Conservation (phyloP, 148 eudicot genomes). For the Rhododendron molle region DNA sequence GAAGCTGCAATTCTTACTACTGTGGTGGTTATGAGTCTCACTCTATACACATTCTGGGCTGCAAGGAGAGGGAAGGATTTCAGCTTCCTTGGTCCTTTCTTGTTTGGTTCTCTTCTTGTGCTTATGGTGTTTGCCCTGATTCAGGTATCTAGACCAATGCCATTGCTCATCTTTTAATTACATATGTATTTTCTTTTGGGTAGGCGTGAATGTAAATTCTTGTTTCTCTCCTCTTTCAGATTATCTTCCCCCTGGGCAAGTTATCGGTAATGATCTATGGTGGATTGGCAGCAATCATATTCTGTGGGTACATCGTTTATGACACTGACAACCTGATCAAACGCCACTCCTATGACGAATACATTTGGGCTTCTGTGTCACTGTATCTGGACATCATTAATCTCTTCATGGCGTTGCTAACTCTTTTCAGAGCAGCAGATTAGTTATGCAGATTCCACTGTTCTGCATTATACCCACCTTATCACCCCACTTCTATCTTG, state of each 20-base stretch:
- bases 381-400: conserved; percentile 48
- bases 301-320: conserved; percentile 53
- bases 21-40: conserved; percentile 47
- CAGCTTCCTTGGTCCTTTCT: conserved; percentile 58
- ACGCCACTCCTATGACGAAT: conserved; percentile 45
- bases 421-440: conserved; percentile 32
- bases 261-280: conserved; percentile 52
- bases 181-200: too few relatives aligned
- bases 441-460: background rate
- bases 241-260: conserved; percentile 50
- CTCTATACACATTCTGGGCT: conserved; percentile 67
- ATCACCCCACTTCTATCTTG: background rate
- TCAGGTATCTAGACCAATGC: conserved; percentile 33
- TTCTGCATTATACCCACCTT: background rate
- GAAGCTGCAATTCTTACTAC: conserved; percentile 54
- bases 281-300: conserved; percentile 40
- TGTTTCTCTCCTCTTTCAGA: conserved; percentile 21
- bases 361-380: conserved; percentile 50
- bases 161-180: background rate
- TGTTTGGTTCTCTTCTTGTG: conserved; percentile 48
- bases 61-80: conserved; percentile 61
- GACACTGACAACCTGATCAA: conserved; percentile 63
- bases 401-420: conserved; percentile 29
- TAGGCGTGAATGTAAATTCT: background rate
- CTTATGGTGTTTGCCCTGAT: conserved; percentile 44